These are phyloP conservation scores for Hyphopichia pseudoburtonii DNA, from an alignment of 1,139 yeast genomes.

Conservation along the genomic window DNA sequence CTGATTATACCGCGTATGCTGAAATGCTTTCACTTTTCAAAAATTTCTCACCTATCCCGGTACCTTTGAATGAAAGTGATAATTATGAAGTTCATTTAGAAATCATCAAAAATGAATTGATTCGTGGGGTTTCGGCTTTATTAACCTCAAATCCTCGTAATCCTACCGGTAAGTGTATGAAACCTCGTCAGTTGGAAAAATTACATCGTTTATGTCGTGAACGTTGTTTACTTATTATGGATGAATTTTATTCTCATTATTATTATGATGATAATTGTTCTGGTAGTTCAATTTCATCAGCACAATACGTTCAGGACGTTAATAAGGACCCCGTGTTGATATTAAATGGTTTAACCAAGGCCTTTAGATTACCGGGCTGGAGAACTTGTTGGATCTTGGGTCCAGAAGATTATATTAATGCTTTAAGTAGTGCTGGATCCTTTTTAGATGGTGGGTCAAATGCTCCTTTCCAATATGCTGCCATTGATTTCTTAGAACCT, in stretches of 20 bases:
- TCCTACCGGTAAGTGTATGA: constrained; percentile 63
- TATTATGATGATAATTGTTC: constrained; percentile 60
- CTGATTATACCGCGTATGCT: constrained; percentile 73
- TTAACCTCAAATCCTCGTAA: constrained; percentile 66
- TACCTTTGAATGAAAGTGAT: constrained; percentile 60
- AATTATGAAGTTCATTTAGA: constrained; percentile 61
- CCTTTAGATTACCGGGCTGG: constrained; percentile 71
- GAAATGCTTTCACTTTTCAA: constrained; percentile 68
- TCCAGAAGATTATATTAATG: constrained; percentile 61
- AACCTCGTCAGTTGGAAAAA: constrained; percentile 49
- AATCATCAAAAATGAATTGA: constrained; percentile 54
- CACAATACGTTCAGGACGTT: constrained; percentile 57
- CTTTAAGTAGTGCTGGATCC: constrained; percentile 63
- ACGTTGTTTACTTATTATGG: constrained; percentile 62
- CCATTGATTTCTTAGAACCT: constrained; percentile 59
- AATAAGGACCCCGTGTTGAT: constrained; percentile 63
- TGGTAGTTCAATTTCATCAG: constrained; percentile 58
- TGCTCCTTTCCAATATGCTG: constrained; percentile 66
- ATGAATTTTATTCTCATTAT: constrained; percentile 65
- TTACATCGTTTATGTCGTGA: constrained; percentile 60
- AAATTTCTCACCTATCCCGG: constrained; percentile 69
- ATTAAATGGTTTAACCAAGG: constrained; percentile 64
- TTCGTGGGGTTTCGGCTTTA: constrained; percentile 62
- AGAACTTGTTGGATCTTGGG: constrained; percentile 70
- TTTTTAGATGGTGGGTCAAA: constrained; percentile 67